Conservation (phyloP, 78 protist genomes). For the Polysphondylium violaceum region DNA sequence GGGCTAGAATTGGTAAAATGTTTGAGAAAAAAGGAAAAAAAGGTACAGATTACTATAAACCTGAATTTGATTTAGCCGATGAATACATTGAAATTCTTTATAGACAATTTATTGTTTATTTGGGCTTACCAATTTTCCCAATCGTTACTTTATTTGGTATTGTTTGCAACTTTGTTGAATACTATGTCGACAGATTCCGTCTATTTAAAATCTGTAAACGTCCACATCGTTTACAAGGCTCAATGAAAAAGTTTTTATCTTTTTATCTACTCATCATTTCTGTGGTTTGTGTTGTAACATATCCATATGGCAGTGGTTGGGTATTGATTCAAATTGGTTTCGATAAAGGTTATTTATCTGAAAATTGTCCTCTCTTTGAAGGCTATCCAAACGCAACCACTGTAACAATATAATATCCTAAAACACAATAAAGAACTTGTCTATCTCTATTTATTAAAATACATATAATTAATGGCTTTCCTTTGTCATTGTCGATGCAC, state of each 20-base stretch:
- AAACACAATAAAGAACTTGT: too few species aligned
- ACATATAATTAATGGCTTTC: too few species aligned
- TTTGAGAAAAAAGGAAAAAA: constrained; percentile 53
- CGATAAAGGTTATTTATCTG: constrained; percentile 20
- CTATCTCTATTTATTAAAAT: too few species aligned
- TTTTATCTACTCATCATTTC: constrained; percentile 48
- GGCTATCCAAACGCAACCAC: too few species aligned
- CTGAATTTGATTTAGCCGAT: constrained; percentile 81
- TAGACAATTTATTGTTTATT: constrained; percentile 78
- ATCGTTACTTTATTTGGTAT: constrained; percentile 72
- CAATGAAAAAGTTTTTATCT: constrained; percentile 74
- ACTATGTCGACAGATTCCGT: constrained; percentile 41
- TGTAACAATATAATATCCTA: too few species aligned
- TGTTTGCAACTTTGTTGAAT: constrained; percentile 53
- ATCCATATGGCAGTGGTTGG: constrained; percentile 78
- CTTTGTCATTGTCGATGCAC: too few species aligned
- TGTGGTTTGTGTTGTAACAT: constrained; percentile 24
- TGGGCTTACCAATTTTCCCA: constrained; percentile 78
- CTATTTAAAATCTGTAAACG: constrained; percentile 58
- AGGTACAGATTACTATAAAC: constrained; percentile 57
- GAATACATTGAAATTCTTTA: constrained; percentile 79
- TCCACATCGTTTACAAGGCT: constrained; percentile 65
- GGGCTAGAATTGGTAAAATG: constrained; percentile 36
- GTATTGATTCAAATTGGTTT: constrained; percentile 57
- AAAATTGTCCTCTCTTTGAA: constrained; percentile 44